Conservation (phyloP, 1,284 basidiomycete species). For the Pascua guehoae region DNA sequence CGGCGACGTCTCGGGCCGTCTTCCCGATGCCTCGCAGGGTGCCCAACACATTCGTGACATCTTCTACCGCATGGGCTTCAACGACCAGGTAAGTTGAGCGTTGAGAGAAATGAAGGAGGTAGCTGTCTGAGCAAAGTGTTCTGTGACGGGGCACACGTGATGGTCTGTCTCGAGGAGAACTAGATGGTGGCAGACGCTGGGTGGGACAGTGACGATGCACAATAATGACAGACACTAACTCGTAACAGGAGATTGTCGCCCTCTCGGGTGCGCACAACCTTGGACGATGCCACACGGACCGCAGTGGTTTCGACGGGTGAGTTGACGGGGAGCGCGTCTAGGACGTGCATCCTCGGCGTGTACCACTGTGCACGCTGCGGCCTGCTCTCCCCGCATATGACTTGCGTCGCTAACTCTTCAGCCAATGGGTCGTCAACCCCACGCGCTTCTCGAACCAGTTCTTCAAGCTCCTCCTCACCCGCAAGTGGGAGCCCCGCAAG, state of each 20-base stretch:
- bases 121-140: not conserved
- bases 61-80: conserved; percentile 56
- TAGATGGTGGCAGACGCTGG: no score
- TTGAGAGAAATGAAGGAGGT: conserved; percentile 1
- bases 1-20: conserved; percentile 45
- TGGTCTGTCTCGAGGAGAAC: no score
- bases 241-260: conserved; percentile 54
- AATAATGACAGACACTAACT: no score
- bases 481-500: conserved; percentile 54
- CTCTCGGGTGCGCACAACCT: conserved; percentile 57
- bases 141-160: no score
- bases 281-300: conserved; percentile 53
- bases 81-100: conserved; percentile 34
- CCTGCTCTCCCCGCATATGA: no score
- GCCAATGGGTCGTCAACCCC: conserved; percentile 51
- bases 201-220: no score
- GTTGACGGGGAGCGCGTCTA: conserved; percentile 26
- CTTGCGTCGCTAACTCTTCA: not conserved
- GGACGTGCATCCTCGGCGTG: no score
- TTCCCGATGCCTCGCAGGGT: conserved; percentile 54
- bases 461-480: conserved; percentile 52
- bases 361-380: no score
- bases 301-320: conserved; percentile 50
- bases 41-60: conserved; percentile 53
- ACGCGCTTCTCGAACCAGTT: conserved; percentile 54